phyloP scores from a whole-genome alignment of 2,329 filamentous ascomycete genomes.

The Talaromyces sp. region DNA sequence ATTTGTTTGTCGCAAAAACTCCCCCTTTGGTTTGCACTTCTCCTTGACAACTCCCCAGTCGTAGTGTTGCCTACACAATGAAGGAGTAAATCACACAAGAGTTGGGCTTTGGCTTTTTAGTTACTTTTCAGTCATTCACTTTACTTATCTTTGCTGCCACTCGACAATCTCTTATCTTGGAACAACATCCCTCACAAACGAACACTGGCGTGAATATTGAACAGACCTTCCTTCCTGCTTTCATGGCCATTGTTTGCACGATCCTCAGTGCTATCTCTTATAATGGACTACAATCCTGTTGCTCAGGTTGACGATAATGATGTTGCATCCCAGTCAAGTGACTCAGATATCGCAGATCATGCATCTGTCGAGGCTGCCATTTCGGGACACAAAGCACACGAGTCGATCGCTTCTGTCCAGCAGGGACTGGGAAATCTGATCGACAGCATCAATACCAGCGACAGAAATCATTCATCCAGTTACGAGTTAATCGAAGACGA shows the following conservation, averaged over 20 bases:
- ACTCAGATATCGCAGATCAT: constrained; percentile 34
- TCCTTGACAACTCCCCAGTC: not conserved
- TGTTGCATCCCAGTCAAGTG: constrained; percentile 26
- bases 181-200: not conserved
- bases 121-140: not conserved
- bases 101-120: not conserved
- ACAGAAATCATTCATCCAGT: constrained; percentile 21
- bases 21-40: not conserved
- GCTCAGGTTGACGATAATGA: constrained; percentile 40
- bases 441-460: constrained; percentile 19
- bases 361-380: constrained; percentile 8
- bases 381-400: constrained; percentile 7
- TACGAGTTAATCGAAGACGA: constrained; percentile 49
- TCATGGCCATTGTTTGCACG: constrained; percentile 10
- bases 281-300: constrained; percentile 45
- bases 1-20: not conserved
- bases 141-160: not conserved
- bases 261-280: constrained; percentile 16
- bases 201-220: not conserved
- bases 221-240: not conserved
- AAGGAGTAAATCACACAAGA: not conserved
- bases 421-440: constrained; percentile 8
- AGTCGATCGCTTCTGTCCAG: constrained; percentile 5
- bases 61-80: not conserved
- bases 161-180: not conserved